Base-by-base conservation (phyloP, 305 asterid genomes). In the Withania somnifera region DNA sequence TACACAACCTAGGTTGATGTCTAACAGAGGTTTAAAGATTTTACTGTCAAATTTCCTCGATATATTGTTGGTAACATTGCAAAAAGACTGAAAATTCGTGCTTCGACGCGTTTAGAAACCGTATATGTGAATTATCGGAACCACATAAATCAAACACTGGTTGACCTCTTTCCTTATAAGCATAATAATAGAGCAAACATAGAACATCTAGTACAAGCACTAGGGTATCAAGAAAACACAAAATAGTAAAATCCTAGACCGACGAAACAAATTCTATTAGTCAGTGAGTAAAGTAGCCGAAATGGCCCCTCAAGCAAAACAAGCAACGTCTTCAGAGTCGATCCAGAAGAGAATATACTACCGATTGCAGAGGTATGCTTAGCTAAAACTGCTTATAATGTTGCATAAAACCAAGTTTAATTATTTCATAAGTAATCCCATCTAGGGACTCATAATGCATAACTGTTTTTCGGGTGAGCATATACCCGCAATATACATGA, bases 351-450 rank as follows among this genome's bases (percentile, higher is more conserved):
- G 34, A 73, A 73, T 73, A 47, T 47, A 73, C 40, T 14, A 71
- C 7, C 1, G 17, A 73, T 1, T 24, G 24, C 60, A 73, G 14
- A 47, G 14, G 26, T 17, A 66, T 34, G 26, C 60, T 24, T 47
- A 26, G 60, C 24, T 47, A 47, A 71, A 47, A 47, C 60, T 26
- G 60, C 7, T 11, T 3, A 7, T 26, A 45, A 75, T 75, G 58
- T n/a, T 75, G 58, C 60, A 75, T 75, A 75, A 19, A 75, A 26
- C 61, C 45, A 75, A 47, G 79, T 75, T 75, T 2, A 8, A 47
- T 75, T 75, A 75, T 50, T 75, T 73, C 58, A 73, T 60, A 47
- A 75, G 79, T 60, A 50, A 2, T 75, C 42, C 79, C 79, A 75
- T 75, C 13, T 75, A 75, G 45, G 79, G 79, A 50, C 14, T 75